Evolutionary conservation across 192 early-diverging fungal genomes (phyloP).

Genomic region (Coemansia sp.): DNA sequence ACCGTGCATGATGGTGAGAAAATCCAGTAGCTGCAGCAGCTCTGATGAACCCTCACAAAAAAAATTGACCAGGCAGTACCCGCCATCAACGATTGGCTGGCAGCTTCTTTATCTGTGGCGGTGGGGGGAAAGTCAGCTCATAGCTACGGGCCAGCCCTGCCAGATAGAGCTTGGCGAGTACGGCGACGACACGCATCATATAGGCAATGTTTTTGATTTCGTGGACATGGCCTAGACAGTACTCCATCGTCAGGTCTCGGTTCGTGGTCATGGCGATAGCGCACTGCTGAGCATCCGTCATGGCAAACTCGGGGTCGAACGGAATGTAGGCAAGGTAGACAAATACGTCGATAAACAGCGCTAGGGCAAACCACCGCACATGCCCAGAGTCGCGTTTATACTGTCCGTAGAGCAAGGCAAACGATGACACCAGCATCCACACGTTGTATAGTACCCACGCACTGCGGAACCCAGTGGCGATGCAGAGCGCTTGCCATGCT

Average conservation of each 20-base stretch:
- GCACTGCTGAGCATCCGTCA: constrained; percentile 41
- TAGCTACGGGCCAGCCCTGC: constrained; percentile 20
- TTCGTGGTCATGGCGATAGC: constrained; percentile 34
- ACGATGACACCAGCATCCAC: constrained; percentile 46
- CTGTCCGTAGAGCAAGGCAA: constrained; percentile 41
- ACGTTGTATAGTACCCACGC: constrained; percentile 32
- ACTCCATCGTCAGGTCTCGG: constrained; percentile 23
- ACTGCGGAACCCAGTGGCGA: constrained; percentile 20
- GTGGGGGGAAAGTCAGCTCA: constrained; percentile 12
- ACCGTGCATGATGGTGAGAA: background rate
- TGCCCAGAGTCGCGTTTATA: constrained; percentile 39
- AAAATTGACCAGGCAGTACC: constrained; percentile 1
- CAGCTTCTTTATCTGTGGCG: background rate
- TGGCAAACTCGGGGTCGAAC: constrained; percentile 23
- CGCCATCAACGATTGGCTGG: constrained; percentile 4
- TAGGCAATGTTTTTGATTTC: constrained; percentile 44
- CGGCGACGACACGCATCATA: constrained; percentile 19
- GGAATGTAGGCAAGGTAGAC: constrained; percentile 18
- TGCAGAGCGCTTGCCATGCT: constrained; percentile 23
- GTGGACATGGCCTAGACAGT: constrained; percentile 47
- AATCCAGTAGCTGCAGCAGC: constrained; percentile 3
- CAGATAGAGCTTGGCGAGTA: constrained; percentile 27
- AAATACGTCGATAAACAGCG: constrained; percentile 27
- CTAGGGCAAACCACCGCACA: constrained; percentile 40
- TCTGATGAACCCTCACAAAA: background rate